Conservation (phyloP, 768 basidiomycete species). For the Lactarius psammicola region DNA sequence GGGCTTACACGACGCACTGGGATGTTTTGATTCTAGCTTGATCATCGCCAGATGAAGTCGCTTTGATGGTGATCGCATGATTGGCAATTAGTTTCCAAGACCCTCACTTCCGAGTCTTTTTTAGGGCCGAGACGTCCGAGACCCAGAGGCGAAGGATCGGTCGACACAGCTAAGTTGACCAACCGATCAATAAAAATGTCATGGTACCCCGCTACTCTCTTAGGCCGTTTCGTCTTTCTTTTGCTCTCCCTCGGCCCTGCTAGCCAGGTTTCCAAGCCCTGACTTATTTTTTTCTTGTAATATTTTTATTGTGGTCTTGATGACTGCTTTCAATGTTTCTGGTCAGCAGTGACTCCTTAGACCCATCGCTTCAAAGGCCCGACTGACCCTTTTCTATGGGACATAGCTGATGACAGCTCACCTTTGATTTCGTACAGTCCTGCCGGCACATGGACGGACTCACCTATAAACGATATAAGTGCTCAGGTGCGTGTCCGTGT, state of each 20-base stretch:
- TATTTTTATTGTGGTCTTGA: constrained; percentile 40
- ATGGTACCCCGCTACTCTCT: background rate
- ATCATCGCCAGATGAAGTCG: too few species aligned
- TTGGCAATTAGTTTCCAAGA: too few species aligned
- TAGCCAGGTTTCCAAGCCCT: constrained; percentile 12
- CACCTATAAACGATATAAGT: constrained; percentile 41
- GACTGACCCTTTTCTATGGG: background rate
- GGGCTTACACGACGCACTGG: too few species aligned
- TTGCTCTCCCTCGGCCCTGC: constrained; percentile 15
- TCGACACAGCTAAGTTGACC: too few species aligned
- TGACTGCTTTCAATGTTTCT: constrained; percentile 48
- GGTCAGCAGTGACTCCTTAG: constrained; percentile 34
- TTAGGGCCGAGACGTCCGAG: too few species aligned
- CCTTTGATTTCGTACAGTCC: constrained; percentile 53
- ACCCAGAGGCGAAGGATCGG: too few species aligned
- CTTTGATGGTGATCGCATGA: too few species aligned
- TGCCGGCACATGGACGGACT: constrained; percentile 49
- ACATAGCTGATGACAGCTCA: constrained; percentile 54
- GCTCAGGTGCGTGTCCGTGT: constrained; percentile 34
- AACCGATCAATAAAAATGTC: background rate
- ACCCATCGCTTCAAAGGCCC: background rate
- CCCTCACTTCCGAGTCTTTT: too few species aligned
- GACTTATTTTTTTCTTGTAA: background rate
- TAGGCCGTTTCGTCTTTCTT: too few species aligned
- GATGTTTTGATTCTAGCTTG: too few species aligned